These are phyloP conservation scores for Kalanchoe fedtschenkoi DNA, from an alignment of 164 flowering plant species.

Conservation along the genomic window DNA sequence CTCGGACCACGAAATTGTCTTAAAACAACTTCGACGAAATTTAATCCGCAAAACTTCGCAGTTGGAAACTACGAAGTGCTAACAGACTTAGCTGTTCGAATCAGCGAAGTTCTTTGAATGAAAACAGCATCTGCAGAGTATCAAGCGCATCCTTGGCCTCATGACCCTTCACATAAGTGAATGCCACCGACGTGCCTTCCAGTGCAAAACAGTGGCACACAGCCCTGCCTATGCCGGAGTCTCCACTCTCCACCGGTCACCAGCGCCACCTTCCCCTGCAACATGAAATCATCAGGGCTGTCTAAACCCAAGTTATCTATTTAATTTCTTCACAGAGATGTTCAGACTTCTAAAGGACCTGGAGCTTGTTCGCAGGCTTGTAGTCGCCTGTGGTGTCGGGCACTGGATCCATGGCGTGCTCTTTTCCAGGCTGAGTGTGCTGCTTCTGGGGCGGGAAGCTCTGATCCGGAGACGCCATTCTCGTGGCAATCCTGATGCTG, in stretches of 20 bases:
- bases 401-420: constrained; percentile 55
- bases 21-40: too few species aligned
- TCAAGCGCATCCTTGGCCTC: constrained; percentile 73
- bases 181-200: constrained; percentile 79
- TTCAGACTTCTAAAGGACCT: too few species aligned
- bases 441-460: constrained; percentile 59
- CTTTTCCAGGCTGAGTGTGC: constrained; percentile 57
- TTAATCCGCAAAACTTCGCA: too few species aligned
- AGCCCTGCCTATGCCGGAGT: constrained; percentile 74
- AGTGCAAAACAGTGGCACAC: constrained; percentile 46
- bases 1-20: too few species aligned
- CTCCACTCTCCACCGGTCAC: constrained; percentile 76
- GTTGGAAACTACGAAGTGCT: too few species aligned
- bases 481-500: neutral
- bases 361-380: constrained; percentile 50
- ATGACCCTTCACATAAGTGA: constrained; percentile 56
- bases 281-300: too few species aligned
- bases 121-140: constrained; percentile 39
- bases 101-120: too few species aligned
- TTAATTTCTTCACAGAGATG: too few species aligned
- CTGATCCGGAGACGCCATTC: constrained; percentile 25
- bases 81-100: too few species aligned
- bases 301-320: too few species aligned
- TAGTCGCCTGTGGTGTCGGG: constrained; percentile 38
- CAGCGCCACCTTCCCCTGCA: constrained; percentile 59